phyloP scores from a whole-genome alignment of 106 monocot genomes.

The Posidonia australis region DNA sequence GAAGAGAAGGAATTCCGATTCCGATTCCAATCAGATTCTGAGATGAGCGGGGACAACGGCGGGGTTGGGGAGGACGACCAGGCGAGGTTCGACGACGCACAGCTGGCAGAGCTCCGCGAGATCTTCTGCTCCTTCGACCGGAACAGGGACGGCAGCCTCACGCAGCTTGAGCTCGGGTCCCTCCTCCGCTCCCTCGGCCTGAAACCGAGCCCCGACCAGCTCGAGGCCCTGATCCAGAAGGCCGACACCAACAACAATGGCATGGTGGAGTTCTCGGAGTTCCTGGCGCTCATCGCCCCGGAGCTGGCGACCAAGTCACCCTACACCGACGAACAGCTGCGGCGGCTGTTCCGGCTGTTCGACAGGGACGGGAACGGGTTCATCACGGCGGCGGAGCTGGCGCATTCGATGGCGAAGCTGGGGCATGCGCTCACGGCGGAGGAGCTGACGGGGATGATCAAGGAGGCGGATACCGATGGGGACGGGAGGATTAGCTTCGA shows the following conservation, averaged over 20 bases:
- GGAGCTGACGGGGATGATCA: conserved; percentile 91
- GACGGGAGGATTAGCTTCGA: conserved; percentile 69
- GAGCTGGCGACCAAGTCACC: conserved; percentile 15
- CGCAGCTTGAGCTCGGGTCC: conserved; percentile 78
- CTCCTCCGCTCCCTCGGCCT: conserved; percentile 75
- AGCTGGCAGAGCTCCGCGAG: conserved; percentile 67
- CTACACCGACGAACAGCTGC: conserved; percentile 32
- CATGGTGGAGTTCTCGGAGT: conserved; percentile 86
- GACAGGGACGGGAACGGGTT: conserved; percentile 80
- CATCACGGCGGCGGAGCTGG: conserved; percentile 79
- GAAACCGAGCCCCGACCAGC: conserved; percentile 52
- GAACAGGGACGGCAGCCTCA: conserved; percentile 86
- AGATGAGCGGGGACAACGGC: conserved; percentile 8
- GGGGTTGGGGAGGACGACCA: conserved; percentile 2
- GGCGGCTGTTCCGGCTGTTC: conserved; percentile 51
- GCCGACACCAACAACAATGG: conserved; percentile 83
- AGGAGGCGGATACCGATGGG: conserved; percentile 77
- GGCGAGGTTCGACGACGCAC: conserved; percentile 42
- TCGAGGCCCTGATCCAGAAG: conserved; percentile 53
- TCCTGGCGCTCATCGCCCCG: conserved; percentile 52
- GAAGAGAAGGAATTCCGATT: neutral
- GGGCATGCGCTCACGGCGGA: conserved; percentile 67
- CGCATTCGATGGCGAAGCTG: conserved; percentile 85
- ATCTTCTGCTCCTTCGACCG: conserved; percentile 82
- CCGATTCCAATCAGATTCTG: no score